Percentiles rank a stretch among this genome's conserved stretches.
Conservation (phyloP, 495 filamentous ascomycete genomes). For the Tuber aestivum region DNA sequence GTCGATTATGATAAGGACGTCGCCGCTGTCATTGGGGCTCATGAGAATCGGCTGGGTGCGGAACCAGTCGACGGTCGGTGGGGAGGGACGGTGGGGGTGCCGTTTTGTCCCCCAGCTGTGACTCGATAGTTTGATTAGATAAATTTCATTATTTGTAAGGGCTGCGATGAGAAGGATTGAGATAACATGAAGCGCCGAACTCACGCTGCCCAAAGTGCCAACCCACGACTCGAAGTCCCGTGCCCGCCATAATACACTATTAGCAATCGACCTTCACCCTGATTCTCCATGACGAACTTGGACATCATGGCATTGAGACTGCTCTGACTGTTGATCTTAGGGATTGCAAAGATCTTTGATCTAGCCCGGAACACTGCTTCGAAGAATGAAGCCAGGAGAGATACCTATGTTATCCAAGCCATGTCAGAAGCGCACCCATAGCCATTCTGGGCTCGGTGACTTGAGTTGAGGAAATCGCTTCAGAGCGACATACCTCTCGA, state of each 20-base stretch:
- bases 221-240: background rate
- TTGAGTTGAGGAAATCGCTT: background rate
- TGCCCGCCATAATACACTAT: background rate
- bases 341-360: background rate
- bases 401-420: background rate
- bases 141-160: no score
- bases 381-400: background rate
- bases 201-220: background rate
- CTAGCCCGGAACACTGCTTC: background rate
- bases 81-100: background rate
- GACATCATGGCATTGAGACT: conserved; percentile 1
- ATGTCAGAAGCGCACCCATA: background rate
- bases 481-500: background rate
- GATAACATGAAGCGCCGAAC: background rate
- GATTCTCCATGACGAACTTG: conserved; percentile 1
- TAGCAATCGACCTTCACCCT: background rate
- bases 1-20: background rate
- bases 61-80: background rate
- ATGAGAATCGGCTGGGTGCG: background rate
- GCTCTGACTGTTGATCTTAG: background rate
- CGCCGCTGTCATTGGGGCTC: background rate
- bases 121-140: background rate
- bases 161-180: no score
- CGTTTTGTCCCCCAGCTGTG: background rate
- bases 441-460: background rate